These are phyloP conservation scores for Kregervanrija fluxuum DNA, from an alignment of 805 yeast species.

Conservation along the genomic window DNA sequence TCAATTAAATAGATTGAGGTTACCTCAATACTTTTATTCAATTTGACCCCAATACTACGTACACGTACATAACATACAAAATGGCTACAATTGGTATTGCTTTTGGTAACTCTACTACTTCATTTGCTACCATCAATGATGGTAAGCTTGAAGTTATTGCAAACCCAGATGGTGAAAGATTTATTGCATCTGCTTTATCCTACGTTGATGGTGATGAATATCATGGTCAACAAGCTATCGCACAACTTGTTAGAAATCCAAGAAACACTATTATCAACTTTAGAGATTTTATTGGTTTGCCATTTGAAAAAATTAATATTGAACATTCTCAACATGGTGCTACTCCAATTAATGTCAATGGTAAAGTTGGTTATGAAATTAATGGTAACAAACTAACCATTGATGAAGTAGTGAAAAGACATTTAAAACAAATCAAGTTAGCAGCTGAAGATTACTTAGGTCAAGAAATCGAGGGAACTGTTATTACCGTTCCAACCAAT, in stretches of 20 bases:
- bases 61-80: constrained; percentile 1
- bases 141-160: constrained; percentile 97
- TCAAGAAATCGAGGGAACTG: constrained; percentile 69
- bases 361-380: constrained; percentile 63
- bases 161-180: constrained; percentile 97
- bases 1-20: too few relatives aligned
- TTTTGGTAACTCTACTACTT: constrained; percentile 92
- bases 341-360: constrained; percentile 53
- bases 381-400: constrained; percentile 54
- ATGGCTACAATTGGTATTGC: constrained; percentile 83
- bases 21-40: too few relatives aligned
- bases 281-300: constrained; percentile 84
- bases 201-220: constrained; percentile 93
- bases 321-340: constrained; percentile 60
- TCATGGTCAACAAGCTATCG: constrained; percentile 94
- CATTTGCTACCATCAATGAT: constrained; percentile 86
- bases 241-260: constrained; percentile 88
- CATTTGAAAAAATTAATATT: constrained; percentile 63
- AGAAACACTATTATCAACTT: constrained; percentile 80
- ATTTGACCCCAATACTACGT: too few relatives aligned
- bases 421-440: constrained; percentile 66
- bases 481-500: constrained; percentile 85
- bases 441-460: constrained; percentile 96
- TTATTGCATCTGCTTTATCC: constrained; percentile 87
- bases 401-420: constrained; percentile 77